phyloP scores from a whole-genome alignment of 2,329 filamentous ascomycete species.

The Penicillium sp. region DNA sequence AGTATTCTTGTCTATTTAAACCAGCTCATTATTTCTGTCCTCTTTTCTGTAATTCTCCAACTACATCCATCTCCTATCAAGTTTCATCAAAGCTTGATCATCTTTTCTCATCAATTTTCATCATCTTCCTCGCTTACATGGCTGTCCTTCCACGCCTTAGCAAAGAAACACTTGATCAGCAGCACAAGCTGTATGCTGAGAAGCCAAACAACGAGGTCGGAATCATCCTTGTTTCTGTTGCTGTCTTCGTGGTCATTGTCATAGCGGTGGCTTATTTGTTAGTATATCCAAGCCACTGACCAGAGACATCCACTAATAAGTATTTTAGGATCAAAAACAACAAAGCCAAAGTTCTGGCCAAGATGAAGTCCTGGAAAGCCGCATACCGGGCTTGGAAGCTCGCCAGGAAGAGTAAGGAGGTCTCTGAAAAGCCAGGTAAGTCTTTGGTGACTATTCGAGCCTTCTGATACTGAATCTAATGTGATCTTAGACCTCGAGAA shows the following conservation, averaged over 20 bases:
- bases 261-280: no score
- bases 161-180: no score
- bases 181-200: no score
- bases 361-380: not conserved
- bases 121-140: not conserved
- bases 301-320: not conserved
- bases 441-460: not conserved
- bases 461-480: not conserved
- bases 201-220: no score
- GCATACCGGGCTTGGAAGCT: not conserved
- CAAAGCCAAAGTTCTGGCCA: not conserved
- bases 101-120: no score
- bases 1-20: no score
- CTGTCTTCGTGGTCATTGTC: not conserved
- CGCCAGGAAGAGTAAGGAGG: not conserved
- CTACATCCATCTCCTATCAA: slow-evolving; percentile 1
- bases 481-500: not conserved
- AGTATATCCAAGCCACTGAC: not conserved
- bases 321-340: not conserved
- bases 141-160: not conserved
- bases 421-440: not conserved
- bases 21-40: no score
- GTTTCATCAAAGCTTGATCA: not conserved
- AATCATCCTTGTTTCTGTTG: no score
- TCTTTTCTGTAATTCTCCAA: not conserved